These are phyloP conservation scores for Solanum virginianum DNA, from an alignment of 257 asterid species.

Conservation along the genomic window DNA sequence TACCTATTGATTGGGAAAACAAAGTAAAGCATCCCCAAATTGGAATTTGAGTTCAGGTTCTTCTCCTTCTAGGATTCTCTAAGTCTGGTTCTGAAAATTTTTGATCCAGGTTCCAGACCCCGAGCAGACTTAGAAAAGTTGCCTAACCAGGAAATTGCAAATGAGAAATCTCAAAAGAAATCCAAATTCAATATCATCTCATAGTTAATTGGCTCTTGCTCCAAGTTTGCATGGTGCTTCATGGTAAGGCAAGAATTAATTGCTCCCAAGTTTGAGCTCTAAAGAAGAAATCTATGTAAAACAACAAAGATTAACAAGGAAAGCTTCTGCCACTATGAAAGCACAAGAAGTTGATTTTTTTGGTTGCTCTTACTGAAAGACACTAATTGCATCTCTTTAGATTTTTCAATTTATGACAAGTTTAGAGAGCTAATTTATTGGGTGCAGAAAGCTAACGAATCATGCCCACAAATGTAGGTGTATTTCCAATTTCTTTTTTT, in stretches of 20 bases:
- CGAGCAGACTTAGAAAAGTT: not conserved
- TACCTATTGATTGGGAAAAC: not conserved
- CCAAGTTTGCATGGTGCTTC: not conserved
- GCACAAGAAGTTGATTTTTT: not conserved
- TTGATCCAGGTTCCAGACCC: not conserved
- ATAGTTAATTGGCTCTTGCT: not conserved
- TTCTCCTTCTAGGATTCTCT: not conserved
- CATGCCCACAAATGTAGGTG: not conserved
- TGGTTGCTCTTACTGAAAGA: not conserved
- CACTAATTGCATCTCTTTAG: not conserved
- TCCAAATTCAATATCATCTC: not conserved
- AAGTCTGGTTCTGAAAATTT: not conserved
- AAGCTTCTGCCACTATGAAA: not conserved
- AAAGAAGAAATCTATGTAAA: not conserved
- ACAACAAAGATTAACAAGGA: not conserved
- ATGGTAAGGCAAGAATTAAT: not conserved
- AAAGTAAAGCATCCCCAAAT: not conserved
- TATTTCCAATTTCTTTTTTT: not conserved
- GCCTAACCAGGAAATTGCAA: not conserved
- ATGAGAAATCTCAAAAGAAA: not conserved
- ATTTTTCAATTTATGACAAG: not conserved
- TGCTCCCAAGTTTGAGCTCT: not conserved
- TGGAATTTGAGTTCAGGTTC: not conserved
- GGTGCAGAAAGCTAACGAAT: not conserved
- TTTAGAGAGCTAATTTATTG: not conserved